Evolutionary conservation across 345 rosid species (phyloP), one percentile per base, ranked within the genome.

Genomic region (Eucalyptus guilfoylei): DNA sequence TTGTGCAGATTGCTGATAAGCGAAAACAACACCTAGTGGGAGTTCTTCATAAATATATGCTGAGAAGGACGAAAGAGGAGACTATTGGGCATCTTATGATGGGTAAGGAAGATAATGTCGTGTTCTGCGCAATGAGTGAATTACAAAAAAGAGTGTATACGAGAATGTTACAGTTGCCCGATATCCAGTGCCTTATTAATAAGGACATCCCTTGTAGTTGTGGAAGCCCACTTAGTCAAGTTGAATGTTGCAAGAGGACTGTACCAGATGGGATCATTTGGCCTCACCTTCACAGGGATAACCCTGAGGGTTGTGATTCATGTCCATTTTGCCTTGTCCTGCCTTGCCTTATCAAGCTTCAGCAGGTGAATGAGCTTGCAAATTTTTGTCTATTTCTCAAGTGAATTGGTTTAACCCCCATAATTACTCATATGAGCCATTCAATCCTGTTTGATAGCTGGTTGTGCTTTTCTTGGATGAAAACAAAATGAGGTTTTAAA

Each of bases 81-180:
- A 96, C 99, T 37, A 97, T 97, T 88, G 99, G 98, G 23, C 98
- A 96, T 94, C 93, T 96, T 87, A 94, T 97, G 99, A 94, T 96
- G 98, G 99, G 99, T 87, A 97, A 97, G 92, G 99, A 97, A 93
- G 99, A 97, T 91, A 97, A 97, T 88, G 98, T 96, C 16, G 96
- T 97, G 37, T 97, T 97, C 86, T 97, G 99, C 90, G 93, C 97
- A 86, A 97, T 97, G 99, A 96, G 99, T 83, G 96, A 94, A 90
- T 87, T 97, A 90, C 98, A 97, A 90, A 97, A 94, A 88, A 94
- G 98, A 37, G 98, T 93, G 11, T 97, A 97, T 90, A 91, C 90
- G 88, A 94, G 99, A 95, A 95, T 95, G 96, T 54, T 97, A 89
- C 97, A 95, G 88, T 92, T 95, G 83, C 98, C 99, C 30, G 99